These are phyloP conservation scores for Ceratopteris richardii DNA, from an alignment of 75 land plant genomes.

Conservation along the genomic window DNA sequence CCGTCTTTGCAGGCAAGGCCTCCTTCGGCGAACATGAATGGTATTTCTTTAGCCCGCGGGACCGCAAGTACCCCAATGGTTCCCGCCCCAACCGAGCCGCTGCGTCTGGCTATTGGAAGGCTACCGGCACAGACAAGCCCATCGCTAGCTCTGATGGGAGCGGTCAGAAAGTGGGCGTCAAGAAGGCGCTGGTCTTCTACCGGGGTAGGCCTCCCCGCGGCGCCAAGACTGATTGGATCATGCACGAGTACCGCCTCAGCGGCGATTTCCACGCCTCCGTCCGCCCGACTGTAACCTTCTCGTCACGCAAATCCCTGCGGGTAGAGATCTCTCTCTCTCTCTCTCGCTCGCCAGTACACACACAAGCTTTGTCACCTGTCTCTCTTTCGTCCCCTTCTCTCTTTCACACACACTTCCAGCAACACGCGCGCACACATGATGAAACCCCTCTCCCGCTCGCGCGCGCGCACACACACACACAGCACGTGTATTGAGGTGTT, in stretches of 20 bases:
- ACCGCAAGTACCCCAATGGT: constrained; percentile 9
- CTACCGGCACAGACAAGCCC: constrained; percentile 37
- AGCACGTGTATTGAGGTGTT: too few relatives aligned
- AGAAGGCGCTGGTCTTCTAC: constrained; percentile 42
- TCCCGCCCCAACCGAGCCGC: constrained; percentile 28
- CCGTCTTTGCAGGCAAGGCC: constrained; percentile 4
- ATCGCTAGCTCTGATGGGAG: constrained; percentile 1
- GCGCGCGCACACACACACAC: too few relatives aligned
- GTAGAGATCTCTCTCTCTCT: too few relatives aligned
- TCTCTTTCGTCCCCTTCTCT: too few relatives aligned
- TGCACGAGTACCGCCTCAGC: constrained; percentile 38
- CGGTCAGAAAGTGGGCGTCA: constrained; percentile 17
- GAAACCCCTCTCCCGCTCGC: too few relatives aligned
- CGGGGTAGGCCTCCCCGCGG: constrained; percentile 31
- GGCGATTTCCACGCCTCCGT: background rate
- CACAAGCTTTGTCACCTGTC: too few relatives aligned
- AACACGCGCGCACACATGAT: too few relatives aligned
- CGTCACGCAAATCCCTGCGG: background rate
- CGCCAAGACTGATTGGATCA: constrained; percentile 39
- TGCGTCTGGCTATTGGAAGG: constrained; percentile 36
- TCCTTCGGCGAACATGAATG: constrained; percentile 1
- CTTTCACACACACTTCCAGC: too few relatives aligned
- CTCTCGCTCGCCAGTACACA: too few relatives aligned
- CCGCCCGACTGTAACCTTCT: background rate
- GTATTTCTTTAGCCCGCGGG: constrained; percentile 13